Evolutionary conservation across 2,329 filamentous ascomycete genomes (phyloP).

Genomic region (Eutypella sp.): DNA sequence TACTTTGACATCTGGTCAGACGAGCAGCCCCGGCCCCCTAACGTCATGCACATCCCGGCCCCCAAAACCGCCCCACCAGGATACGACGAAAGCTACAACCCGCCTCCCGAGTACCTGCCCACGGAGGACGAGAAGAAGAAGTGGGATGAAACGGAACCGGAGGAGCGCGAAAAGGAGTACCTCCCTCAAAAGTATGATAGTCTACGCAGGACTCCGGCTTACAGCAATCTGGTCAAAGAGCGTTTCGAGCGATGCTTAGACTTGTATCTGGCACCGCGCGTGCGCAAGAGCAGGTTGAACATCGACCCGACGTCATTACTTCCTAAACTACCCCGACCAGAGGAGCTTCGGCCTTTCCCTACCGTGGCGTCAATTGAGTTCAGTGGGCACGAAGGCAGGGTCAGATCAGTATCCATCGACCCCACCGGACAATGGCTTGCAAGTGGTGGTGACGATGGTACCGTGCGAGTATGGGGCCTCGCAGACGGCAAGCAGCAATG

Average conservation of each 20-base stretch:
- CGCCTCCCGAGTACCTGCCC: slow-evolving; percentile 88
- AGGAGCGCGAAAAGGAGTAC: slow-evolving; percentile 87
- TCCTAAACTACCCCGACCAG: slow-evolving; percentile 86
- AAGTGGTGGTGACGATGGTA: slow-evolving; percentile 91
- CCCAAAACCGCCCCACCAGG: slow-evolving; percentile 90
- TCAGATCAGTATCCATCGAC: slow-evolving; percentile 79
- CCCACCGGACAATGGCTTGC: slow-evolving; percentile 82
- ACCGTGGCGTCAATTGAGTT: slow-evolving; percentile 85
- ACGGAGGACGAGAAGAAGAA: slow-evolving; percentile 75
- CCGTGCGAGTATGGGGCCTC: slow-evolving; percentile 84
- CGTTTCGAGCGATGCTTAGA: slow-evolving; percentile 94
- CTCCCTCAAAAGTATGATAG: slow-evolving; percentile 78
- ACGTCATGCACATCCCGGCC: slow-evolving; percentile 91
- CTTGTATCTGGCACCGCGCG: slow-evolving; percentile 86
- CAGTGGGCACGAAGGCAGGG: slow-evolving; percentile 80
- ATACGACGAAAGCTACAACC: slow-evolving; percentile 95
- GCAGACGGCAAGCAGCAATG: slow-evolving; percentile 82
- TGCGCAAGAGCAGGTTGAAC: slow-evolving; percentile 90
- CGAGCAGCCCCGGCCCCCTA: slow-evolving; percentile 74
- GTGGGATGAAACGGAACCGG: slow-evolving; percentile 83
- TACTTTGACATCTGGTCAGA: slow-evolving; percentile 95
- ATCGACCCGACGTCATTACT: slow-evolving; percentile 92
- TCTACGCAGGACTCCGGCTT: slow-evolving; percentile 86
- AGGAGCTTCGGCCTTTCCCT: slow-evolving; percentile 92
- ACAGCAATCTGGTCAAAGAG: slow-evolving; percentile 86